Conservation (phyloP, 176 grass and related monocot species). For the Oryza meridionalis region DNA sequence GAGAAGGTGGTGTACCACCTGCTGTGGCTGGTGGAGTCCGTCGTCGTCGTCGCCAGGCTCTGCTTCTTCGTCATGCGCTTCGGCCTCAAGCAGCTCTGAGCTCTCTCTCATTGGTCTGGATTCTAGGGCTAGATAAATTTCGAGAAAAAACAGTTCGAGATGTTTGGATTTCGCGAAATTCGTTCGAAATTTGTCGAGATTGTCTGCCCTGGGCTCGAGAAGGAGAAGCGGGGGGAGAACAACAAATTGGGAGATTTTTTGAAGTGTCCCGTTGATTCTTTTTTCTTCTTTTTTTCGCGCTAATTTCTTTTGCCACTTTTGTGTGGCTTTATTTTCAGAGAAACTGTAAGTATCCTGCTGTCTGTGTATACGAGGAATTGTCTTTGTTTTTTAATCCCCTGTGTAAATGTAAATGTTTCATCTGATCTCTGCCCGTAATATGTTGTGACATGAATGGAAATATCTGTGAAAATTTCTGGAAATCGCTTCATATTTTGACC, state of each 20-base stretch:
- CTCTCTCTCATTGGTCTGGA: neutral
- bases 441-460: neutral
- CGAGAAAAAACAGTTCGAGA: too few species aligned
- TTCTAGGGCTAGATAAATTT: neutral
- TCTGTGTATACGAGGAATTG: neutral
- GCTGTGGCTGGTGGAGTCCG: slow-evolving; percentile 65
- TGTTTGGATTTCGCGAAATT: too few species aligned
- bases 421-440: neutral
- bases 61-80: slow-evolving; percentile 68
- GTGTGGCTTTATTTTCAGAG: neutral
- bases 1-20: slow-evolving; percentile 50
- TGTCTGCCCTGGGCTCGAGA: neutral
- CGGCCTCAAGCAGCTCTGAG: slow-evolving; percentile 50
- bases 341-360: slow-evolving; percentile 25
- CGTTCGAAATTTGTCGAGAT: too few species aligned
- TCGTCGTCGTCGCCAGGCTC: slow-evolving; percentile 59
- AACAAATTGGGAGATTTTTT: neutral
- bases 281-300: neutral
- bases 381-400: neutral
- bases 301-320: neutral
- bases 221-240: neutral
- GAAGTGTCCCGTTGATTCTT: neutral
- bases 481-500: neutral
- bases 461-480: neutral
- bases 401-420: neutral